Base-by-base conservation (phyloP, 2,329 filamentous ascomycete species). In the Curvularia lunata region DNA sequence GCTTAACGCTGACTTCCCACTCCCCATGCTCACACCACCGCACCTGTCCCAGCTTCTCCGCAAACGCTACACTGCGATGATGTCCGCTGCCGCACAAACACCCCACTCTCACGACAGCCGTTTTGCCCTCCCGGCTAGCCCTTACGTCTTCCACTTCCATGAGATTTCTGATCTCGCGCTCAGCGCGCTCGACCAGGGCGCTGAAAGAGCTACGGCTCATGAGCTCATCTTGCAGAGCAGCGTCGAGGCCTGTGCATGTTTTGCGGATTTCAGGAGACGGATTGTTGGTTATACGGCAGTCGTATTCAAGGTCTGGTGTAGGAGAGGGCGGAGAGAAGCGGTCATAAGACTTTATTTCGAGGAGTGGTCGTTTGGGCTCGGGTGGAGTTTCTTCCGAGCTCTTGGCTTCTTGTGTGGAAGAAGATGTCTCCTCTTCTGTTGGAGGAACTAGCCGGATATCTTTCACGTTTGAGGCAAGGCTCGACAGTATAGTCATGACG, bases 31-130 rank as follows among this genome's bases (percentile, higher is more conserved):
- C 54, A 40, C 49, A 42, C 50, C 47, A 58, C 42, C 13, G n/a
- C 19, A 60, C 47, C 7, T 60, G 57, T 4, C 43, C 50, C 54
- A 60, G 25, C 6, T 54, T 51, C 42, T 60, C 58, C 23, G 54
- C 58, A 50, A 60, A 54, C 10, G 58, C 58, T 23, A 58, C 50
- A 30, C 58, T 60, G 18, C 58, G 48, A 41, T 60, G 54, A 48
- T 60, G 54, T 13, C 54, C 54, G 4, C 58, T 60, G 1, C 58
- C 54, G 16, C 58, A 60, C 0, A 58, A 7, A 54, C 54, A 60
- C 2, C 54, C 58, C 3, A 60, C 54, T 13, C 47, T 41, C 21
- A 60, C 37, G 18, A 52, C 21, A 7, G 37, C 54, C 1, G 16
- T 25, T 9, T 54, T 50, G 0, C 23, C 49, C 10, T 43, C 47